Evolutionary conservation across 257 asterid genomes (phyloP), one percentile per base, ranked within the genome.

Genomic region (Parsonsia alboflavescens): DNA sequence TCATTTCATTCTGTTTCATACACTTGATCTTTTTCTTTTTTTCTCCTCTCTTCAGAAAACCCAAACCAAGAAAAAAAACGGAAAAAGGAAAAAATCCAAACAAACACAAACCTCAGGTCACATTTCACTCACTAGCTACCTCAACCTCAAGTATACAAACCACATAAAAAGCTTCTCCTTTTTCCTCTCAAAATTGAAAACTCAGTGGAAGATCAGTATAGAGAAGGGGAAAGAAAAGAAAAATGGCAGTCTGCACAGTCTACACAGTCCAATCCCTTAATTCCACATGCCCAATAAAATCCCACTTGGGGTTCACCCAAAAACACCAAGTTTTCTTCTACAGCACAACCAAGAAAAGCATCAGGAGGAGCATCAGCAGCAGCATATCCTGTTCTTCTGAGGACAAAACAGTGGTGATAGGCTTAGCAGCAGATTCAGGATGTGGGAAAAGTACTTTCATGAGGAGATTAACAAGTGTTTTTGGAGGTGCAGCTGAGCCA

Each of bases 401-500:
- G 0, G 79, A 73, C 6, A 86, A 89, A 49, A 89, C 99, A 0
- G 86, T 92, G 39, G 91, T 95, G 6, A 95, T 95, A 2, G 99
- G 98, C 5, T 42, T 95, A 0, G 98, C 98, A 0, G 98, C 99
- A 2, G 99, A 95, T 73, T 92, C 98, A 0, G 98, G 99, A 0
- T 95, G 99, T 76, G 98, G 99, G 13, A 95, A 95, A 75, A 90
- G 97, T 57, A 95, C 99, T 0, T 95, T 95, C 91, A 95, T 95
- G 99, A 81, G 99, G 74, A 85, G 98, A 75, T 86, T 95, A 21
- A 95, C 99, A 17, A 92, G 97, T 75, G 99, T 95, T 5, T 92
- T 95, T 70, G 99, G 99, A 6, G 99, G 99, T 6, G 98, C 96
- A 4, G 98, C 97, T 12, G 99, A 90, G 87, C 97, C 99, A 0